Base-by-base conservation (phyloP, 805 yeast genomes). In the Wickerhamiella parazyma region DNA sequence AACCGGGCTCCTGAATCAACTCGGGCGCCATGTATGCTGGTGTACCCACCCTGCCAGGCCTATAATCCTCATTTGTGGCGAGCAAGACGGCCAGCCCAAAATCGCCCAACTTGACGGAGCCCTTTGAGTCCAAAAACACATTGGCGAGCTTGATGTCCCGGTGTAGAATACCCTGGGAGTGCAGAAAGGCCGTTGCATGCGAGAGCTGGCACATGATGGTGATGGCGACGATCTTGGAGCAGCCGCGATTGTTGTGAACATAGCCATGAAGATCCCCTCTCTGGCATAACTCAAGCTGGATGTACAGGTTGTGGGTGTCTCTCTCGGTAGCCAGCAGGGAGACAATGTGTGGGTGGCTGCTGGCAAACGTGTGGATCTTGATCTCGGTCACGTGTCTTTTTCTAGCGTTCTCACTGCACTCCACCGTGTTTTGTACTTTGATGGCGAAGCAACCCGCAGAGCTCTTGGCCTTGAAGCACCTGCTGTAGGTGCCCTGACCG, bases 21-120 rank as follows among this genome's bases (percentile, higher is more conserved):
- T 91, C 98, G 0, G 98, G 98, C 0, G 98, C 97, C 1, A 98
- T 98, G 71, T 89, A 91, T 60, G 91, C 89, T 41, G 91, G 68
- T 1, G 96, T 86, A 2, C 98, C 98, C 68, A 97, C 89, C 58
- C 83, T 89, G 1, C 98, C 91, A 56, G 81, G 83, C 56, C 89
- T 73, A 44, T 83, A 65, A 36, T 76, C 68, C 45, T 72, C 72
- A 14, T 76, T 75, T 36, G 83, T 76, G 59, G 74, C 89, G 58
- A 91, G 64, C 63, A 89, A 89, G 10, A 95, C 82, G 33, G 99
- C 99, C 46, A 91, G 70, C 0, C 99, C 99, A 62, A 91, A 91
- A 58, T 91, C 99, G 55, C 98, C 98, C 34, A 91, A 80, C 58
- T 91, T 91, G 46, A 91, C 78, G 55, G 89, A 86, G 51, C 81